Evolutionary conservation across 2,329 filamentous ascomycete genomes (phyloP).

Genomic region (Cladophialophora carrionii): DNA sequence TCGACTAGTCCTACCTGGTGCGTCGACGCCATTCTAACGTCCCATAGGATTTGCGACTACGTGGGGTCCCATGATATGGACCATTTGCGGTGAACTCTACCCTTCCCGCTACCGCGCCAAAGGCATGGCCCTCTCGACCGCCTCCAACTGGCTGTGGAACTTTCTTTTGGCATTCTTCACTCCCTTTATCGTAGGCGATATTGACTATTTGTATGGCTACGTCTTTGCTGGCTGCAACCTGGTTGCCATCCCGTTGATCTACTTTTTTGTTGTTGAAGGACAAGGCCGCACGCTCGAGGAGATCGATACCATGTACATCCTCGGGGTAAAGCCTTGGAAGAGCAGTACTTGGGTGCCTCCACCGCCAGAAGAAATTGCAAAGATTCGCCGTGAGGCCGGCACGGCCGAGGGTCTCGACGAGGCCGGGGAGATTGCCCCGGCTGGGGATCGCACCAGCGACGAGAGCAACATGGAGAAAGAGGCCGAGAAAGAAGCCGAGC

Average conservation of each 20-base stretch:
- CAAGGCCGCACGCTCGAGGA: slow-evolving; percentile 72
- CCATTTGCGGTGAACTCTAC: slow-evolving; percentile 52
- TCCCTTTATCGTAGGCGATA: slow-evolving; percentile 72
- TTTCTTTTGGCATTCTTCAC: slow-evolving; percentile 79
- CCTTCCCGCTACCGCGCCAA: slow-evolving; percentile 48
- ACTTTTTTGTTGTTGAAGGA: slow-evolving; percentile 76
- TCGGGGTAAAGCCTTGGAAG: slow-evolving; percentile 63
- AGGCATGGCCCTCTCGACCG: slow-evolving; percentile 48
- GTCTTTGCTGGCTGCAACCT: slow-evolving; percentile 76
- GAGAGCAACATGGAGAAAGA: slow-evolving; percentile 22
- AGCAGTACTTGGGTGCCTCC: slow-evolving; percentile 31
- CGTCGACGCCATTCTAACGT: not conserved
- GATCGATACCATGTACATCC: slow-evolving; percentile 77
- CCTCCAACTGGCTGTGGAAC: slow-evolving; percentile 78
- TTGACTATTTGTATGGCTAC: slow-evolving; percentile 76
- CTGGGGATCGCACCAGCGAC: slow-evolving; percentile 16
- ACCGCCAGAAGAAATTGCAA: slow-evolving; percentile 36
- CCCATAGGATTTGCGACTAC: slow-evolving; percentile 71
- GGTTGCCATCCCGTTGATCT: slow-evolving; percentile 66
- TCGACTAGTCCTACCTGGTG: not conserved
- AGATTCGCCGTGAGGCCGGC: slow-evolving; percentile 35
- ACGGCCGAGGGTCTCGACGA: slow-evolving; percentile 30
- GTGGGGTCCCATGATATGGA: slow-evolving; percentile 70
- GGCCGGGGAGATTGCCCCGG: slow-evolving; percentile 28
- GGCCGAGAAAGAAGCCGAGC: slow-evolving; percentile 24